Evolutionary conservation across 768 basidiomycete species (phyloP).

Genomic region (Lepiota brunneoincarnata): DNA sequence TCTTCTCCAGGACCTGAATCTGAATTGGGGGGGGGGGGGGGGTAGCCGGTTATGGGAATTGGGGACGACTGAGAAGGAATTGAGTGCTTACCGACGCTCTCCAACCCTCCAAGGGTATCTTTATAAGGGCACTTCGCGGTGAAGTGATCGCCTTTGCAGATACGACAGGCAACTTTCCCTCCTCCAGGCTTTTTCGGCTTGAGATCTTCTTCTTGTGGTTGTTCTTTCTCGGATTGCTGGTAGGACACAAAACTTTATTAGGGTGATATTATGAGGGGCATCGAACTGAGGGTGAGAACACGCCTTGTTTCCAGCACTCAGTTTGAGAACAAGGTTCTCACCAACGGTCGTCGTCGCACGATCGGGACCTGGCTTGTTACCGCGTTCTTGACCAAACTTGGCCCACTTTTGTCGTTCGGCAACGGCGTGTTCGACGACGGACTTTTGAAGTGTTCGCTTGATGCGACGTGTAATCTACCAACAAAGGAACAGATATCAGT

Average conservation of each 20-base stretch:
- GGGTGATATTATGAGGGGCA: no score
- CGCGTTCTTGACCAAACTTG: conserved; percentile 92
- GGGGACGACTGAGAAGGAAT: neutral
- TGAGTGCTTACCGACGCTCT: conserved; percentile 45
- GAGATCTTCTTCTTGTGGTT: conserved; percentile 57
- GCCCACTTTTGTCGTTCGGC: conserved; percentile 92
- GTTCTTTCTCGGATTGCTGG: conserved; percentile 66
- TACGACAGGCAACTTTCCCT: conserved; percentile 87
- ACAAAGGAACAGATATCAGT: no score
- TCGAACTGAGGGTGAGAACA: no score
- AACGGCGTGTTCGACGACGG: conserved; percentile 89
- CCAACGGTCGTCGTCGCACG: conserved; percentile 93
- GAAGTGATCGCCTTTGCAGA: conserved; percentile 97
- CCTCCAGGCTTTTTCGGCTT: conserved; percentile 76
- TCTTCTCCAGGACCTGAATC: conserved; percentile 38
- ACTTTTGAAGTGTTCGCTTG: conserved; percentile 84
- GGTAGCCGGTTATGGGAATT: neutral
- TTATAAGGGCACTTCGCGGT: conserved; percentile 99
- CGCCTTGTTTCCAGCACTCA: conserved; percentile 62
- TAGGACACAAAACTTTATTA: neutral
- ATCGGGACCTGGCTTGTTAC: conserved; percentile 86
- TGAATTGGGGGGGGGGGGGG: conserved; percentile 10
- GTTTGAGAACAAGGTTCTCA: conserved; percentile 45
- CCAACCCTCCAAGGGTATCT: conserved; percentile 82
- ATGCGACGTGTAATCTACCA: conserved; percentile 80